Base-by-base conservation (phyloP, 2,329 filamentous ascomycete species). In the Phaeosphaeriaceae sp. region DNA sequence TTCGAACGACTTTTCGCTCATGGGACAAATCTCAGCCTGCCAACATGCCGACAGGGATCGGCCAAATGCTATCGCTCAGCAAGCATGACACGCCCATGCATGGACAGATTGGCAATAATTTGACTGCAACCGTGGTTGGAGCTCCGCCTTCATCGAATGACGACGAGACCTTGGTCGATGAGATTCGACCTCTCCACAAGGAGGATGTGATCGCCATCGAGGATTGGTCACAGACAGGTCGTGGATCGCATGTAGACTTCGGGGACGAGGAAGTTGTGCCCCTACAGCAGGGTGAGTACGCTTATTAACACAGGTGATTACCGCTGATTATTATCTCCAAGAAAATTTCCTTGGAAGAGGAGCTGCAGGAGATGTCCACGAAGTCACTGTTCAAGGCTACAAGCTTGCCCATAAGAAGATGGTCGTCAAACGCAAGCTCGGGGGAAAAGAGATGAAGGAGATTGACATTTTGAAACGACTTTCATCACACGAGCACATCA, bases 381-480 rank as follows among this genome's bases (percentile, higher is more conserved):
- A 70, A 52, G 68, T 61, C 10, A 48, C 32, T 1, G 51, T 65
- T 6, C 44, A 56, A 48, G 60, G 58, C 6, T 40, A 55, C n/a
- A 55, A 58, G 10, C 22, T 72, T 19, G 69, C 66, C 6, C 70
- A 56, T 54, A 65, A 72, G 61, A 57, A 43, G 26, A 63, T 61
- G 19, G 56, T 56, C n/a, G 56, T 61, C 26, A 61, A 57, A 44
- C 55, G 58, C 1, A 49, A 63, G 44, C 60, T 68, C 22, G 51
- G 49, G 1, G 51, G 58, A 13, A 56, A 28, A 19, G 65, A 69
- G 26, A 62, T 40, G 43, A 68, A 59, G 48, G 67, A 69, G 40
- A 69, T 72, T 46, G 58, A 61, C 5, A 66, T 70, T 19, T 46
- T 70, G 35, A 70, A 70, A 35, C 63, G 60, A 32, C 48, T 71